Conservation (phyloP, 1,139 yeast genomes). For the Eremothecium cymbalariae region DNA sequence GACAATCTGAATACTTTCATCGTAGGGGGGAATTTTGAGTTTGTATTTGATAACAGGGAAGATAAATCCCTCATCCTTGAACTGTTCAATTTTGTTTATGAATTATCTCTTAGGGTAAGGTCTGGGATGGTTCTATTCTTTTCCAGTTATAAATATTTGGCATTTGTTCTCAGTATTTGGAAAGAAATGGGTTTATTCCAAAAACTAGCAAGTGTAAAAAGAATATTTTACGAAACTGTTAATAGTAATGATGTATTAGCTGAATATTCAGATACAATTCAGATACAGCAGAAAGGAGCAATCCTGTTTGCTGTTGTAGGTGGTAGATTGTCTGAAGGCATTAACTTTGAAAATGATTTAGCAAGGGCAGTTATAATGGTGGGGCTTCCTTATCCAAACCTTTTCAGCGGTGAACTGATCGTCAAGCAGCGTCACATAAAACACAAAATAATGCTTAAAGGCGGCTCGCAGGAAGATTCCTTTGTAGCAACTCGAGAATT, state of each 20-base stretch:
- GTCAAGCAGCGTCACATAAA: slow-evolving; percentile 67
- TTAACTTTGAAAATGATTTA: slow-evolving; percentile 75
- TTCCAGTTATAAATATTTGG: slow-evolving; percentile 73
- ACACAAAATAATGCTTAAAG: slow-evolving; percentile 29
- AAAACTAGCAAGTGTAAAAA: slow-evolving; percentile 36
- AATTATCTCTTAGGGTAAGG: slow-evolving; percentile 47
- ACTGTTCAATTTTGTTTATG: slow-evolving; percentile 45
- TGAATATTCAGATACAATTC: slow-evolving; percentile 42
- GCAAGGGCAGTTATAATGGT: slow-evolving; percentile 85
- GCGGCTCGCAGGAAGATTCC: slow-evolving; percentile 26
- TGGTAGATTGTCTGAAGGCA: slow-evolving; percentile 91
- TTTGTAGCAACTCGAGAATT: slow-evolving; percentile 35
- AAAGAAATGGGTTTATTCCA: slow-evolving; percentile 32
- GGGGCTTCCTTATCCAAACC: slow-evolving; percentile 87
- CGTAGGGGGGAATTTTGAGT: slow-evolving; percentile 44
- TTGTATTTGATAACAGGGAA: slow-evolving; percentile 60
- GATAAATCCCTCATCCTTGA: slow-evolving; percentile 39
- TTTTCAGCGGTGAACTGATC: slow-evolving; percentile 72
- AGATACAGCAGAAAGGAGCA: slow-evolving; percentile 42
- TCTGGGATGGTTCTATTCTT: slow-evolving; percentile 74
- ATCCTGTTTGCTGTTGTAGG: slow-evolving; percentile 81
- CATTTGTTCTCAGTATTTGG: slow-evolving; percentile 48
- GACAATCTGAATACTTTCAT: slow-evolving; percentile 58
- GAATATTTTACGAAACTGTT: slow-evolving; percentile 50
- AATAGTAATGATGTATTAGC: slow-evolving; percentile 41